A percentile compares a stretch with the other conserved stretches of the same genome.
Evolutionary conservation across 208 protist genomes (phyloP).

Genomic region (Leishmania lainsoni): DNA sequence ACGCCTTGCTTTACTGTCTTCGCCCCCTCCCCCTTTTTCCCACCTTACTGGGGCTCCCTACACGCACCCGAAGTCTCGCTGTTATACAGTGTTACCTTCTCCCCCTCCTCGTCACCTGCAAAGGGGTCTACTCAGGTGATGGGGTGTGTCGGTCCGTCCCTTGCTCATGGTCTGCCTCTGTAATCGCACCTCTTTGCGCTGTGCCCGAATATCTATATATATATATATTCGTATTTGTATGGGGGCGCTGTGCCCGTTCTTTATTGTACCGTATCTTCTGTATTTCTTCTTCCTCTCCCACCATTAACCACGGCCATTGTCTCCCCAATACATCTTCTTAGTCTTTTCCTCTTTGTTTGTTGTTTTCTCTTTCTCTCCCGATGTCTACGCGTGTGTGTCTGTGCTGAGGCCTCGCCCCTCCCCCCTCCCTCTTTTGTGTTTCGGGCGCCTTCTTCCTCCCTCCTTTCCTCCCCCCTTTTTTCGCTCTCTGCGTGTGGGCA

Average conservation of each 20-base stretch:
- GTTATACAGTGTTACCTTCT: neutral
- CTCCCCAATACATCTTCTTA: neutral
- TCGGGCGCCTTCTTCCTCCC: neutral
- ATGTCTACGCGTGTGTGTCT: neutral
- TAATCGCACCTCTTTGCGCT: neutral
- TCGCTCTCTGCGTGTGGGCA: neutral
- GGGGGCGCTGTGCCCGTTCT: neutral
- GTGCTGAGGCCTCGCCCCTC: neutral
- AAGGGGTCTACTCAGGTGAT: neutral
- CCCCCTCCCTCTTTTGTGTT: neutral
- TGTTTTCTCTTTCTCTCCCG: neutral
- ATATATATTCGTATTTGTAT: neutral
- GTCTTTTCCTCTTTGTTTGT: neutral
- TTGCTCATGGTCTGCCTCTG: neutral
- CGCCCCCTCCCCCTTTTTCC: neutral
- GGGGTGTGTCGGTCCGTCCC: neutral
- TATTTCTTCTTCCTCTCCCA: neutral
- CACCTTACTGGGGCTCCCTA: neutral
- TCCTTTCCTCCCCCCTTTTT: neutral
- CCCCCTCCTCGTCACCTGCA: neutral
- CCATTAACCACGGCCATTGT: neutral
- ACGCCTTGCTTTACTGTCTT: neutral
- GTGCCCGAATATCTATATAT: no score
- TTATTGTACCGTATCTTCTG: neutral
- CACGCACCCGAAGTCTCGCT: neutral